Conservation (phyloP, 768 basidiomycete species). For the Hygrophorus pudorinus region DNA sequence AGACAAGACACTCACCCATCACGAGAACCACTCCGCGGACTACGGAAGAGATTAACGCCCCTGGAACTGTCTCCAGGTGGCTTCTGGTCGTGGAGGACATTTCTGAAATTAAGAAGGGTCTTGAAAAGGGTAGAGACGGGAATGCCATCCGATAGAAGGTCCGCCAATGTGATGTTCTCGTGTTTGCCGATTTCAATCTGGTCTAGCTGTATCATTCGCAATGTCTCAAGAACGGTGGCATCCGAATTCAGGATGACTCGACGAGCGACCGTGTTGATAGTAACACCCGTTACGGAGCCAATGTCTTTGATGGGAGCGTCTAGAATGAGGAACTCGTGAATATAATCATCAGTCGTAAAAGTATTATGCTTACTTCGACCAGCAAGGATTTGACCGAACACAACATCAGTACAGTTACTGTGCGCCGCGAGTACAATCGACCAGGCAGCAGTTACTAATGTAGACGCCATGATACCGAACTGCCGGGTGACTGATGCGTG, state of each 20-base stretch:
- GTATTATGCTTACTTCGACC: neutral
- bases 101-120: neutral
- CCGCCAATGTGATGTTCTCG: neutral
- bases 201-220: neutral
- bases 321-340: neutral
- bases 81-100: neutral
- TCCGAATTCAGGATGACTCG: neutral
- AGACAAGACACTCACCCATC: too few species aligned
- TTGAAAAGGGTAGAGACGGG: neutral
- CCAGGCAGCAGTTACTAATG: neutral
- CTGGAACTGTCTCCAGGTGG: neutral
- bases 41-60: neutral
- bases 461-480: neutral
- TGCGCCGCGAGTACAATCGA: neutral
- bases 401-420: neutral
- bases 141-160: neutral
- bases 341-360: neutral
- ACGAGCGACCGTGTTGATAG: neutral
- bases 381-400: slow-evolving; percentile 1
- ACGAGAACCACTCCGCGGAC: too few species aligned
- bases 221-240: neutral
- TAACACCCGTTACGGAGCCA: neutral
- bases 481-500: neutral
- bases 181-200: slow-evolving; percentile 1
- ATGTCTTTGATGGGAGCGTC: neutral